Evolutionary conservation across 2,329 filamentous ascomycete species (phyloP).

Genomic region (Metarhizium sp.): DNA sequence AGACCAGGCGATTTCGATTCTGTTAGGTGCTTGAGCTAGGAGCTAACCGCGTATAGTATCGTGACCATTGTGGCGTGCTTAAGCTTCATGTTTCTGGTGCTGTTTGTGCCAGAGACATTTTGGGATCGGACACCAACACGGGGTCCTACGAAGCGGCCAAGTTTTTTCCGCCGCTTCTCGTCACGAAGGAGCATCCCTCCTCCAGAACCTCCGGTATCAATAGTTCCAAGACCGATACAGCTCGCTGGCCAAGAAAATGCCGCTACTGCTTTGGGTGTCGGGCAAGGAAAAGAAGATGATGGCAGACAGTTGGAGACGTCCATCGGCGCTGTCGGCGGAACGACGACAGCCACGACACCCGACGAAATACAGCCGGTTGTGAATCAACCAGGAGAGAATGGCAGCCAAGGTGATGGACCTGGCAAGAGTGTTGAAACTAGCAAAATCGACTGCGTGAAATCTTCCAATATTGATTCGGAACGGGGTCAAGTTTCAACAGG

Average conservation of each 20-base stretch:
- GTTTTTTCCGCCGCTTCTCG: conserved; percentile 38
- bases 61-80: conserved; percentile 71
- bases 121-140: conserved; percentile 73
- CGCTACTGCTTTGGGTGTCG: no score
- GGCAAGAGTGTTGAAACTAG: background rate
- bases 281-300: background rate
- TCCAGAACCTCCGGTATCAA: background rate
- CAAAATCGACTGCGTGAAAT: background rate
- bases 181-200: conserved; percentile 23
- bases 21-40: background rate
- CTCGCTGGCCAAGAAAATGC: background rate
- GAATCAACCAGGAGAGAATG: no score
- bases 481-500: conserved; percentile 28
- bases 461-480: conserved; percentile 30
- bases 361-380: background rate
- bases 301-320: background rate
- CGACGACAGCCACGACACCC: background rate
- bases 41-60: conserved; percentile 43
- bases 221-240: background rate
- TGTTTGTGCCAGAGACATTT: conserved; percentile 92
- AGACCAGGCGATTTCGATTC: background rate
- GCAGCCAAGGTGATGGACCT: background rate
- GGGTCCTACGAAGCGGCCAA: conserved; percentile 29
- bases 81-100: conserved; percentile 62
- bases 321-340: no score